These are phyloP conservation scores for Amanita muscaria DNA, from an alignment of 768 basidiomycete species.

Conservation along the genomic window DNA sequence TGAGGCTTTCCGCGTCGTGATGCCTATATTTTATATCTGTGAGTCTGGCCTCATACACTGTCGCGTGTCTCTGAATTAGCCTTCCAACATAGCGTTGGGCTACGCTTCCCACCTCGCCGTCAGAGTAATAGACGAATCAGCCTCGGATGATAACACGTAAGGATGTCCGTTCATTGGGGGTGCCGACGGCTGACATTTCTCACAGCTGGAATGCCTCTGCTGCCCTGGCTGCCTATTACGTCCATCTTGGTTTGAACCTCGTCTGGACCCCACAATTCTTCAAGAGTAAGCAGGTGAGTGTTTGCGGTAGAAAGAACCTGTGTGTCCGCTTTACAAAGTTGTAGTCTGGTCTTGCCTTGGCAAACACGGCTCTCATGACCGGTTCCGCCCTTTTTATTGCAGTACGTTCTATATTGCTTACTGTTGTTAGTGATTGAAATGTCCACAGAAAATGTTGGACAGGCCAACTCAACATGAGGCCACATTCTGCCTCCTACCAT, in stretches of 20 bases:
- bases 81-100: constrained; percentile 40
- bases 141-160: constrained; percentile 34
- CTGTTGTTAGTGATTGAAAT: not conserved
- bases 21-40: constrained; percentile 42
- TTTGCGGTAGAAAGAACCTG: not conserved
- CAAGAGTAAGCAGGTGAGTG: constrained; percentile 33
- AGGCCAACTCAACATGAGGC: constrained; percentile 35
- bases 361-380: constrained; percentile 45
- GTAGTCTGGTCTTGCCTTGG: constrained; percentile 44
- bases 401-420: constrained; percentile 20
- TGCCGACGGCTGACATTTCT: not conserved
- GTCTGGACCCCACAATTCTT: constrained; percentile 65
- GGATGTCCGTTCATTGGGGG: not conserved
- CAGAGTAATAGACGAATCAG: constrained; percentile 38
- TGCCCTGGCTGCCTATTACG: constrained; percentile 51
- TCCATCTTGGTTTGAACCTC: constrained; percentile 49
- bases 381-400: constrained; percentile 53
- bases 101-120: constrained; percentile 59
- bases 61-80: constrained; percentile 6
- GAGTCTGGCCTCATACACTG: not conserved
- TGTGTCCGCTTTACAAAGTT: not conserved
- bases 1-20: constrained; percentile 49
- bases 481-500: constrained; percentile 53
- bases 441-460: constrained; percentile 38
- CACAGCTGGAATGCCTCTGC: constrained; percentile 31